Conservation (phyloP, 106 monocot species). For the Hemerocallis citrina region DNA sequence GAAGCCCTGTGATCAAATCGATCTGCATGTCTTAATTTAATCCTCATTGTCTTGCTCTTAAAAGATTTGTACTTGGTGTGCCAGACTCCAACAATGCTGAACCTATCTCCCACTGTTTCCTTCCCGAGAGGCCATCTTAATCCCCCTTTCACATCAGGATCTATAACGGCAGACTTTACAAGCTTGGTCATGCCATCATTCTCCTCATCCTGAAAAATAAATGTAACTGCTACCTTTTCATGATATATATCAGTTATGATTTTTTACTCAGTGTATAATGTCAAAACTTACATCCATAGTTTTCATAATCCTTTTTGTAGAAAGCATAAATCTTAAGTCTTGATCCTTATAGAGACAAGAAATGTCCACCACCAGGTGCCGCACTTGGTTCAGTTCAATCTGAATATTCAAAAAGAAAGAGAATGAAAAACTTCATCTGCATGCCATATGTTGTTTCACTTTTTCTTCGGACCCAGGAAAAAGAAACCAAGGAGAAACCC, state of each 20-base stretch:
- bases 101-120: slow-evolving; percentile 35
- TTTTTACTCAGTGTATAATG: neutral
- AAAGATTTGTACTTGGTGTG: slow-evolving; percentile 33
- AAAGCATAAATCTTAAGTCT: slow-evolving; percentile 47
- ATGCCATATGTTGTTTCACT: neutral
- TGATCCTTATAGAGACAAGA: slow-evolving; percentile 57
- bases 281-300: slow-evolving; percentile 45
- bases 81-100: slow-evolving; percentile 42
- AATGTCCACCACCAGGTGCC: slow-evolving; percentile 61
- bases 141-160: slow-evolving; percentile 60
- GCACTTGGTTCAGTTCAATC: slow-evolving; percentile 38
- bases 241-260: neutral
- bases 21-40: slow-evolving; percentile 40
- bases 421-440: neutral
- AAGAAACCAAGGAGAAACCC: neutral
- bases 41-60: slow-evolving; percentile 25
- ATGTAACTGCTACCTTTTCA: neutral
- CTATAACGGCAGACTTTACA: slow-evolving; percentile 45
- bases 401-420: slow-evolving; percentile 22
- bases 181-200: slow-evolving; percentile 33
- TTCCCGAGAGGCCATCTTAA: slow-evolving; percentile 68
- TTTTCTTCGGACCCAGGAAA: too few species aligned
- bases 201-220: slow-evolving; percentile 37
- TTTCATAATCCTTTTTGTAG: slow-evolving; percentile 26
- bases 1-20: slow-evolving; percentile 49